Conservation (phyloP, 2,329 filamentous ascomycete species). For the Chrysosporium queenslandicum region DNA sequence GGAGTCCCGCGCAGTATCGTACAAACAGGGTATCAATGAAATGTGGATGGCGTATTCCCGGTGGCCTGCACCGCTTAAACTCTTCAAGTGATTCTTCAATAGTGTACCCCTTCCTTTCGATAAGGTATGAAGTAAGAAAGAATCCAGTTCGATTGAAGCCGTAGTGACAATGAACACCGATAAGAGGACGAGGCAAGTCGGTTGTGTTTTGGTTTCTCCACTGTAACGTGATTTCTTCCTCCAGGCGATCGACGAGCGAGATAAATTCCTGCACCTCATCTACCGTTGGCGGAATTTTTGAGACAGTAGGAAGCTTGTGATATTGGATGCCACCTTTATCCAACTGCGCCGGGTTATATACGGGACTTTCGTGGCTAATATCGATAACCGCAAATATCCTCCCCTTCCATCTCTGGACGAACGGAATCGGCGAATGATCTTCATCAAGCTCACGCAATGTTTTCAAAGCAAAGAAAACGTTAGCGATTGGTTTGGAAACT, state of each 20-base stretch:
- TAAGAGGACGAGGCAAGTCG: conserved; percentile 34
- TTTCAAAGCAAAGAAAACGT: conserved; percentile 80
- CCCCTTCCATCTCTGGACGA: conserved; percentile 57
- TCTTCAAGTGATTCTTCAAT: conserved; percentile 69
- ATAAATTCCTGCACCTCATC: conserved; percentile 54
- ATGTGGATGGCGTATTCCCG: conserved; percentile 80
- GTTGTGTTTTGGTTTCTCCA: conserved; percentile 38
- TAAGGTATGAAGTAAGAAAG: conserved; percentile 81
- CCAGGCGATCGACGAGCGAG: conserved; percentile 49
- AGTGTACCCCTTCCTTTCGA: conserved; percentile 62
- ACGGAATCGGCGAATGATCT: conserved; percentile 62
- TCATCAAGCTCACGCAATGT: conserved; percentile 85
- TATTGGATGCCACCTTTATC: conserved; percentile 59
- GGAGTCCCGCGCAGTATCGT: conserved; percentile 54
- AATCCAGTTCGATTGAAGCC: conserved; percentile 92
- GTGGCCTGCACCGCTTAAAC: conserved; percentile 62
- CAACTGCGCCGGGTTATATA: conserved; percentile 69
- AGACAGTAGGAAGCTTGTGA: conserved; percentile 84
- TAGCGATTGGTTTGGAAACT: conserved; percentile 67
- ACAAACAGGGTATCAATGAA: conserved; percentile 78
- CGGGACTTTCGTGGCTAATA: conserved; percentile 80
- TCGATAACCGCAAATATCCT: conserved; percentile 71
- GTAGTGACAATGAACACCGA: conserved; percentile 91
- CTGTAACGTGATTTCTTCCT: conserved; percentile 44
- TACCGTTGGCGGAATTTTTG: conserved; percentile 68